phyloP scores from a whole-genome alignment of 225 moss, liverwort and hornwort genomes.

The Lunularia cruciata region DNA sequence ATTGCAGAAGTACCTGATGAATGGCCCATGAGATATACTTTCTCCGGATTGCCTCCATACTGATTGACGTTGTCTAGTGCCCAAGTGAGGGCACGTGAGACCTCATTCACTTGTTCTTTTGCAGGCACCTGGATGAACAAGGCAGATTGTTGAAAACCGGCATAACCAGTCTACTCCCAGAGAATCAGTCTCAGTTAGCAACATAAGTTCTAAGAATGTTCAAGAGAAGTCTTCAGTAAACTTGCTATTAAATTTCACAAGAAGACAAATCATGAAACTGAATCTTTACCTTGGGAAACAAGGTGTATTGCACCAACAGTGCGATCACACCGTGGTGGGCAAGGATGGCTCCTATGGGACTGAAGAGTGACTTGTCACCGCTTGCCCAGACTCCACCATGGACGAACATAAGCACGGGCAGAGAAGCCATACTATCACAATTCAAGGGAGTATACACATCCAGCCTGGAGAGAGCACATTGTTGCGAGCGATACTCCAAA shows the following conservation, averaged over 20 bases:
- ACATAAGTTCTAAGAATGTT: too few relatives aligned
- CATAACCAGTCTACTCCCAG: too few relatives aligned
- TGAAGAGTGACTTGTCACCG: conserved; percentile 83
- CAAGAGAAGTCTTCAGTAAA: too few relatives aligned
- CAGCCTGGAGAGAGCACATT: conserved; percentile 1
- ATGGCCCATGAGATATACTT: conserved; percentile 80
- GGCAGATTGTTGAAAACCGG: too few relatives aligned
- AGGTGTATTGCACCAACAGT: conserved; percentile 76
- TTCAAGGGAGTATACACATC: conserved; percentile 42
- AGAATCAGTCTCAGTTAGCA: too few relatives aligned
- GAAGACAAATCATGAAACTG: too few relatives aligned
- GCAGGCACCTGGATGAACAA: conserved; percentile 10
- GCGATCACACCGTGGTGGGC: conserved; percentile 78
- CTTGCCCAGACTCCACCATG: conserved; percentile 97
- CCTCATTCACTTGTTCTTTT: conserved; percentile 70
- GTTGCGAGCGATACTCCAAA: too few relatives aligned
- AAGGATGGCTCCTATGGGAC: conserved; percentile 66
- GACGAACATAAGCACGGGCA: conserved; percentile 72
- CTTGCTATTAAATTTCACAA: too few relatives aligned
- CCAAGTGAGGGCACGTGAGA: conserved; percentile 84
- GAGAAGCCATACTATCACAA: conserved; percentile 25
- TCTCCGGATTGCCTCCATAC: conserved; percentile 72
- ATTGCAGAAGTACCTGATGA: conserved; percentile 67
- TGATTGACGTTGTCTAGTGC: conserved; percentile 69
- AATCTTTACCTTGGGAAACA: conserved; percentile 87